phyloP scores from a whole-genome alignment of 1,284 basidiomycete genomes.

The Boletus subluridellus region DNA sequence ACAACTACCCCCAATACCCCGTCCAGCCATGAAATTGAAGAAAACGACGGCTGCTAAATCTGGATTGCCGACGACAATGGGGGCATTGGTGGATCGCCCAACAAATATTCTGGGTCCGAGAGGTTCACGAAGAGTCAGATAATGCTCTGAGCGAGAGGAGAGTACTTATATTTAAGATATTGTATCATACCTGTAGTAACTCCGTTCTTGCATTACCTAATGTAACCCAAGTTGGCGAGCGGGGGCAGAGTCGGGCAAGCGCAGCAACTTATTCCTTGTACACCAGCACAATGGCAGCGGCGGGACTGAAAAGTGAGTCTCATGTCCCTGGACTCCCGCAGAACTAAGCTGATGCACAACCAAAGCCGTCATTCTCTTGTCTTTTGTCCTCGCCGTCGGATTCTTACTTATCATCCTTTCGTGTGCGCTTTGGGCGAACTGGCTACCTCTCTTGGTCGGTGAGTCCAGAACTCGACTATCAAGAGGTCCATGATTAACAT shows the following conservation, averaged over 20 bases:
- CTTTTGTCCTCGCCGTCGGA: slow-evolving; percentile 94
- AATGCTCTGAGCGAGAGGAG: not conserved
- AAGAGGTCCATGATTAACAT: slow-evolving; percentile 1
- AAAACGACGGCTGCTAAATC: slow-evolving; percentile 23
- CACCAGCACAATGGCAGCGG: slow-evolving; percentile 38
- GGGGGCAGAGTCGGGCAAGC: not conserved
- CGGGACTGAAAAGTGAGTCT: slow-evolving; percentile 35
- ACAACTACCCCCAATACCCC: slow-evolving; percentile 8
- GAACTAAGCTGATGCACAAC: slow-evolving; percentile 3
- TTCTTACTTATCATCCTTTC: slow-evolving; percentile 98
- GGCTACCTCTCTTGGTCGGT: slow-evolving; percentile 97
- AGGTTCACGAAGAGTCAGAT: slow-evolving; percentile 33
- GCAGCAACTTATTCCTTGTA: not conserved
- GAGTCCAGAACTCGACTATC: slow-evolving; percentile 36
- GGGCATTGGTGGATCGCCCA: slow-evolving; percentile 35
- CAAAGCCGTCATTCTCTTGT: slow-evolving; percentile 87
- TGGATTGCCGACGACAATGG: slow-evolving; percentile 18
- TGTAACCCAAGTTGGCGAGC: not conserved
- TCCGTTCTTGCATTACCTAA: slow-evolving; percentile 18
- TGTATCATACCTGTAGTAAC: slow-evolving; percentile 2
- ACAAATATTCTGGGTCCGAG: slow-evolving; percentile 39
- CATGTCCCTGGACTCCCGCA: not conserved
- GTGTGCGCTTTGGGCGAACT: slow-evolving; percentile 94
- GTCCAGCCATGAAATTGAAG: slow-evolving; percentile 28
- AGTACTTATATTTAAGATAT: slow-evolving; percentile 9